Base-by-base conservation (phyloP, 495 filamentous ascomycete genomes). In the Ascodesmis nigricans region DNA sequence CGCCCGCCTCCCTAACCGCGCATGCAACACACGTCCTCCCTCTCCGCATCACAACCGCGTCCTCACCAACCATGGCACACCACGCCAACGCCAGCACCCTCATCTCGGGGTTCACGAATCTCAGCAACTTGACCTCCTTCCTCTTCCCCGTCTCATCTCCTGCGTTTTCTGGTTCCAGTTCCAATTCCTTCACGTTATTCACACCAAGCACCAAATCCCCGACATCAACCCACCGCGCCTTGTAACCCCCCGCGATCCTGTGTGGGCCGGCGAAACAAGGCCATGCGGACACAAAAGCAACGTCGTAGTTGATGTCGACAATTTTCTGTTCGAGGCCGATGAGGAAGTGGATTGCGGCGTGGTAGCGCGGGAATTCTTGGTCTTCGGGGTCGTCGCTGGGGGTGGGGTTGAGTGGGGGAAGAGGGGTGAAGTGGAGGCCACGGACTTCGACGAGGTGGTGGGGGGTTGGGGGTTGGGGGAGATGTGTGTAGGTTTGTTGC, bases 1-100 rank as follows among this genome's bases (percentile, higher is more conserved):
- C 75, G 7, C 63, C 64, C 0, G 73, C 74, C 54, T 81, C 74
- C 16, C 75, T 58, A 18, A 81, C 63, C 42, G 71, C 71, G 45
- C 75, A 78, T 5, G 62, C 60, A 22, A 78, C 41, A 46, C 75
- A 79, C 0, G 65, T 69, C 42, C 69, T 58, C 31, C 68, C 64
- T 28, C 60, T 60, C 19, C 73, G 56, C 31, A 71, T 71, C 39
- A 81, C 66, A 31, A 81, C 42, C 10, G 73, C 74, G 49, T 77
- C 67, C 53, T 64, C 65, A 2, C 73, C 75, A 40, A 61, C 66
- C 38, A 74, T 64, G 2, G 73, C 67, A 44, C 75, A 81, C 52
- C 75, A 63, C 1, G 74, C 73, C 19, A 74, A 59, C 5, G 62
- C 71, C 24, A 78, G 60, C 1, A 75, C 41, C 20, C 35, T 29